A percentile compares a stretch with the other conserved stretches of the same genome.
These are phyloP conservation scores for Flagelloscypha sp. DNA, from an alignment of 768 basidiomycete genomes.

Conservation along the genomic window DNA sequence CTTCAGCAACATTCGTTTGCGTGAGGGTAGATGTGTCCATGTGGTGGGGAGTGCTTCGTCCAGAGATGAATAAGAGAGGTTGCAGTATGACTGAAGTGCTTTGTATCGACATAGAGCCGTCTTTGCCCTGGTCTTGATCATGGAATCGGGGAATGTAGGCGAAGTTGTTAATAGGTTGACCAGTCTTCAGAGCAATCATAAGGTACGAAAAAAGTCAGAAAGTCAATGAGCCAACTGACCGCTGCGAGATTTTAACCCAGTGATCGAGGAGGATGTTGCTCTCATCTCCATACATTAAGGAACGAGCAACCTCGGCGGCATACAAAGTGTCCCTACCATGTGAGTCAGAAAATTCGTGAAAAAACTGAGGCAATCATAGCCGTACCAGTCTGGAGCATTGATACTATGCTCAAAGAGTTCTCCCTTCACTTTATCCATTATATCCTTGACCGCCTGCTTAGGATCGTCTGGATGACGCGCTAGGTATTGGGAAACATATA, in stretches of 20 bases:
- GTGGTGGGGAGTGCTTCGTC: too few relatives aligned
- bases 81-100: too few relatives aligned
- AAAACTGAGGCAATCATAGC: slow-evolving; percentile 8
- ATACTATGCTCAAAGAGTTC: slow-evolving; percentile 46
- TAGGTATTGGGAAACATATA: slow-evolving; percentile 30
- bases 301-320: slow-evolving; percentile 48
- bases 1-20: slow-evolving; percentile 26
- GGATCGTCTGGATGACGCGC: slow-evolving; percentile 29
- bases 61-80: too few relatives aligned
- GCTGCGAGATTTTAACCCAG: slow-evolving; percentile 50
- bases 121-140: too few relatives aligned
- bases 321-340: slow-evolving; percentile 49
- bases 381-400: slow-evolving; percentile 63
- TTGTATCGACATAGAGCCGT: too few relatives aligned
- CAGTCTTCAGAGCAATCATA: slow-evolving; percentile 15
- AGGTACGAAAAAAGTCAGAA: neutral
- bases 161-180: slow-evolving; percentile 26
- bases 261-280: slow-evolving; percentile 35
- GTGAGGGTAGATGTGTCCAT: too few relatives aligned
- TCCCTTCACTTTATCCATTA: slow-evolving; percentile 44
- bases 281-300: slow-evolving; percentile 48
- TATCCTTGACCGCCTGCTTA: slow-evolving; percentile 42
- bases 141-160: too few relatives aligned
- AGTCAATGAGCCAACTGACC: slow-evolving; percentile 27
- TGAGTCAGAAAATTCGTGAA: slow-evolving; percentile 8